Evolutionary conservation across 768 basidiomycete species (phyloP).

Genomic region (Tephrocybe rancida): DNA sequence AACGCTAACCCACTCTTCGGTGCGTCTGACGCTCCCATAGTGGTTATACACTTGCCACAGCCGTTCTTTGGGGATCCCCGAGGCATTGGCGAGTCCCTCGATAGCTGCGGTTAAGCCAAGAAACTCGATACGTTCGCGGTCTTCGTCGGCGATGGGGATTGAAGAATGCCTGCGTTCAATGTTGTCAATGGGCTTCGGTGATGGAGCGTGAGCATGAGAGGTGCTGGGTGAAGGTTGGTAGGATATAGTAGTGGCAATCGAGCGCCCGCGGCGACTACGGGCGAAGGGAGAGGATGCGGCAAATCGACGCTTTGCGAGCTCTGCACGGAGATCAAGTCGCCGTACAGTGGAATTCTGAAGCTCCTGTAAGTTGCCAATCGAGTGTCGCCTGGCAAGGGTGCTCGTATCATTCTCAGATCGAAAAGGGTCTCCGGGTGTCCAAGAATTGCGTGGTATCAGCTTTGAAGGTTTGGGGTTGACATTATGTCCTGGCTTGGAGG

Average conservation of each 20-base stretch:
- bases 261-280: neutral
- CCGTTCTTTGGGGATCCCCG: slow-evolving; percentile 42
- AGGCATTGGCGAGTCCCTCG: slow-evolving; percentile 43
- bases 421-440: slow-evolving; percentile 16
- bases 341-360: neutral
- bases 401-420: neutral
- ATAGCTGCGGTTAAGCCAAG: slow-evolving; percentile 30
- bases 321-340: slow-evolving; percentile 19
- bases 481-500: neutral
- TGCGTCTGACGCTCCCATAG: slow-evolving; percentile 34
- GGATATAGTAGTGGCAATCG: slow-evolving; percentile 2
- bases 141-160: slow-evolving; percentile 18
- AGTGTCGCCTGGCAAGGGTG: slow-evolving; percentile 12
- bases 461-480: neutral
- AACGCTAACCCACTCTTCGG: slow-evolving; percentile 38
- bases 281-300: slow-evolving; percentile 5
- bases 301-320: slow-evolving; percentile 12
- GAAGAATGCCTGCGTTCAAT: slow-evolving; percentile 7
- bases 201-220: neutral
- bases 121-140: slow-evolving; percentile 19
- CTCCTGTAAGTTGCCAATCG: slow-evolving; percentile 5
- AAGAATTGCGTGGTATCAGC: slow-evolving; percentile 11
- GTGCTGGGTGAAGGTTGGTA: slow-evolving; percentile 1
- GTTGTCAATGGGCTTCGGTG: neutral
- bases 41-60: slow-evolving; percentile 39